Base-by-base conservation (phyloP, 2,329 filamentous ascomycete species). In the Coniochaeta sp. region DNA sequence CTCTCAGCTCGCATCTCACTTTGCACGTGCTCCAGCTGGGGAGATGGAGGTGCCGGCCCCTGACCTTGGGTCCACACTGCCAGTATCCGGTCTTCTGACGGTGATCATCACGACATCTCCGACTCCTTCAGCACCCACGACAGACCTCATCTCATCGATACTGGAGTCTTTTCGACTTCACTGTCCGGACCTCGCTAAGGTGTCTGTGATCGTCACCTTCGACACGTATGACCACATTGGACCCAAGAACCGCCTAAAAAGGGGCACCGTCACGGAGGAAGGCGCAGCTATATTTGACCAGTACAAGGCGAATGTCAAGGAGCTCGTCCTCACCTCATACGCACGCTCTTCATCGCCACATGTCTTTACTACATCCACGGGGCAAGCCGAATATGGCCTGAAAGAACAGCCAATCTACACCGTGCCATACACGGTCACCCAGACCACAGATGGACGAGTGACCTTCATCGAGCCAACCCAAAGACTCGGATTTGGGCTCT, bases 31-130 rank as follows among this genome's bases (percentile, higher is more conserved):
- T 26, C 24, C 43, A 2, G 22, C 19, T 22, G 47, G 22, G 47
- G 9, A 17, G 24, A 52, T 52, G 47, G 47, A 52, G 47, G 47
- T 26, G 26, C 4, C 24, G 26, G 31, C 26, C 47, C 54, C 54
- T 24, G 54, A 16, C 6, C 9, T n/a, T 2, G 31, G 28, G 34
- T 22, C 19, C 38, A n/a, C 34, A 24, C 1, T 17, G 33, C 31
- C 55, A 7, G 3, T 57, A 2, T 24, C 31, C 17, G 33, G 38
- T 9, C 47, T 68, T 19, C 54, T 80, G 38, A 80, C 77, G 0
- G 67, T 80, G 58, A 75, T 84, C 56, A 75, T 84, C 63, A 83
- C 81, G 1, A 84, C 81, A 0, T 84, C 81, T 2, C 76, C 81
- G 0, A 84, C 81, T 0, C 81, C 81, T 0, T 84, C 81, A 0